Base-by-base conservation (phyloP, 345 rosid species). In the Anastatica hierochuntica region DNA sequence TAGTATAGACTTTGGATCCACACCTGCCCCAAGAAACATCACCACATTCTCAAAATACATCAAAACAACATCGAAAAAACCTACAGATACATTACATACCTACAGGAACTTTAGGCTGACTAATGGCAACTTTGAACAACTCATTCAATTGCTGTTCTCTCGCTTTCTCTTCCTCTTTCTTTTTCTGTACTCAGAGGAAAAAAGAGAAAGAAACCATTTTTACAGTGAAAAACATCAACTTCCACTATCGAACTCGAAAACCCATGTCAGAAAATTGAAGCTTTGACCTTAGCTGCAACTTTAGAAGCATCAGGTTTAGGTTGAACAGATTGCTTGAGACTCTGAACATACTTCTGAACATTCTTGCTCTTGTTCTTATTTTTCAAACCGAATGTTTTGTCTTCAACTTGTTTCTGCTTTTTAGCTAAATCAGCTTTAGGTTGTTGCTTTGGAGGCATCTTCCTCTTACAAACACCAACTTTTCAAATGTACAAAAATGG, bases 121-220 rank as follows among this genome's bases (percentile, higher is more conserved):
- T 87, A 47, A 90, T 80, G 6, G 96, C 96, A 43, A 81, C 74
- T 78, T 90, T 90, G 60, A 90, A 90, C 73, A 90, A 70, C 52
- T 87, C 98, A 70, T 77, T 90, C 63, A 90, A 69, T 80, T 90
- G 95, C 76, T 76, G 82, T 76, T 90, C 98, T 62, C 81, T 84
- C 5, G 92, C 95, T 72, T 84, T 84, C 65, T 90, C 98, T 67
- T 90, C 98, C 62, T 90, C 98, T 68, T 90, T 84, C 95, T 87
- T 90, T 73, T 90, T 85, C 97, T 89, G 94, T 53, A 58, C 52
- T 58, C 52, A 10, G 3, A 4, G n/a, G n/a, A n/a, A n/a, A 54
- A 33, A 8, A 5, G 10, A 23, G 6, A 20, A 10, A 34, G 11
- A 17, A 39, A 3, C 5, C 42, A 43, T 23, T 1, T 29, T 16